A percentile compares a stretch with the other conserved stretches of the same genome.
These are phyloP conservation scores for Circinella umbellata DNA, from an alignment of 371 early-diverging fungal species.

Conservation along the genomic window DNA sequence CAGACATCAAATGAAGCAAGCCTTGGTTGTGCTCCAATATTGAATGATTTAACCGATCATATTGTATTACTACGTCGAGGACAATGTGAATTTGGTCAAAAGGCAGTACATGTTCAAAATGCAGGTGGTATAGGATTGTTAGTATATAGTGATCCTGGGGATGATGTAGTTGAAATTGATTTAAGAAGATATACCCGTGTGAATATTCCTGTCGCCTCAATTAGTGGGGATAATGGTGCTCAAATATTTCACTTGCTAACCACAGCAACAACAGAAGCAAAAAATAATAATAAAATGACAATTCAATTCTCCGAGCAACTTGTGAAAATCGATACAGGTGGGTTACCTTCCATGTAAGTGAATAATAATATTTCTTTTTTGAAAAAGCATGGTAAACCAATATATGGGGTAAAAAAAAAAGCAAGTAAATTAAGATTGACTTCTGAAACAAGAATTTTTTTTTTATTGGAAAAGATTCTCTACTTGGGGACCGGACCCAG, in stretches of 20 bases:
- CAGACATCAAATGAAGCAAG: background rate
- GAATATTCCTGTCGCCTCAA: conserved; percentile 19
- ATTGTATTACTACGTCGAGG: conserved; percentile 23
- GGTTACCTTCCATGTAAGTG: conserved; percentile 19
- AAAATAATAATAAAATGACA: background rate
- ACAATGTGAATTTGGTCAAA: conserved; percentile 21
- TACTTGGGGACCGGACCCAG: conserved; percentile 28
- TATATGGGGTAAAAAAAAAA: no score
- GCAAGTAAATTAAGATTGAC: no score
- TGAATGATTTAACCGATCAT: conserved; percentile 19
- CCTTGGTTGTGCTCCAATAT: conserved; percentile 16
- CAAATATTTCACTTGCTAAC: background rate
- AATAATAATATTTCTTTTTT: background rate
- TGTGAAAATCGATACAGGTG: conserved; percentile 6
- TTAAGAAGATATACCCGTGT: conserved; percentile 13
- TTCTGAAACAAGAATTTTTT: no score
- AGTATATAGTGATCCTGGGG: conserved; percentile 5
- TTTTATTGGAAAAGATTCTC: conserved; percentile 12
- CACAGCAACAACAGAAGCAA: no score
- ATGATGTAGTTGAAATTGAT: conserved; percentile 12
- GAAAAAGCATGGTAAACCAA: background rate
- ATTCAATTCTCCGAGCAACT: conserved; percentile 7
- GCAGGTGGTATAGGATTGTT: conserved; percentile 22
- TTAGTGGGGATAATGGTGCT: conserved; percentile 4
- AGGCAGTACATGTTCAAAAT: conserved; percentile 23